phyloP scores from a whole-genome alignment of 257 asterid species.

The Nicotiana undulata region DNA sequence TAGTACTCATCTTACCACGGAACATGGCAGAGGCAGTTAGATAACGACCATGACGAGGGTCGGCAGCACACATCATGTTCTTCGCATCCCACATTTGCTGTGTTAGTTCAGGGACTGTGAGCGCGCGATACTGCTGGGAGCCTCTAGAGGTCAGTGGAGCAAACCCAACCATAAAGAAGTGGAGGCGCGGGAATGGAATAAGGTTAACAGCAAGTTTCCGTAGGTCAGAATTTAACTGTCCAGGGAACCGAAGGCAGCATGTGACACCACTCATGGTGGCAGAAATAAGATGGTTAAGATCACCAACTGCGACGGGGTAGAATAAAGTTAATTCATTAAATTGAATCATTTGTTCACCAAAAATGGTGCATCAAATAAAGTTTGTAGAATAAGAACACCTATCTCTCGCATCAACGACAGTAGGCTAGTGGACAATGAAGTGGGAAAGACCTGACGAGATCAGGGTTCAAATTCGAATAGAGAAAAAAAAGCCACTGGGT shows the following conservation, averaged over 20 bases:
- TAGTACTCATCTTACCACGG: slow-evolving; percentile 36
- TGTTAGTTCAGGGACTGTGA: background rate
- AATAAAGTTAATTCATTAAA: background rate
- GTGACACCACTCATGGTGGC: slow-evolving; percentile 43
- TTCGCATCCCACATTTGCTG: background rate
- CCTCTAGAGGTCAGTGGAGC: background rate
- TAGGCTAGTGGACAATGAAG: too few relatives aligned
- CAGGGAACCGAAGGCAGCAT: slow-evolving; percentile 39
- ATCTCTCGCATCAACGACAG: too few relatives aligned
- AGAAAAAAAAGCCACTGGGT: too few relatives aligned
- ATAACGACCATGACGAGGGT: slow-evolving; percentile 14
- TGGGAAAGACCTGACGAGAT: too few relatives aligned
- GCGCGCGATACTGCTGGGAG: background rate
- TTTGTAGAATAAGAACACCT: background rate
- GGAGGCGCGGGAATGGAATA: background rate
- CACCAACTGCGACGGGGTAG: slow-evolving; percentile 26
- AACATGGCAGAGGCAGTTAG: slow-evolving; percentile 34
- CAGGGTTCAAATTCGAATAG: too few relatives aligned
- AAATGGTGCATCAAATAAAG: background rate
- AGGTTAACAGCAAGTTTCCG: background rate
- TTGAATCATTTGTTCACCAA: background rate
- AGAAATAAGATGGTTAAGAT: slow-evolving; percentile 39
- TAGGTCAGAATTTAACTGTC: slow-evolving; percentile 30
- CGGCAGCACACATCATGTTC: background rate
- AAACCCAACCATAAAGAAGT: background rate